Evolutionary conservation across 2,329 filamentous ascomycete species (phyloP).

Genomic region (Curvularia lunata): DNA sequence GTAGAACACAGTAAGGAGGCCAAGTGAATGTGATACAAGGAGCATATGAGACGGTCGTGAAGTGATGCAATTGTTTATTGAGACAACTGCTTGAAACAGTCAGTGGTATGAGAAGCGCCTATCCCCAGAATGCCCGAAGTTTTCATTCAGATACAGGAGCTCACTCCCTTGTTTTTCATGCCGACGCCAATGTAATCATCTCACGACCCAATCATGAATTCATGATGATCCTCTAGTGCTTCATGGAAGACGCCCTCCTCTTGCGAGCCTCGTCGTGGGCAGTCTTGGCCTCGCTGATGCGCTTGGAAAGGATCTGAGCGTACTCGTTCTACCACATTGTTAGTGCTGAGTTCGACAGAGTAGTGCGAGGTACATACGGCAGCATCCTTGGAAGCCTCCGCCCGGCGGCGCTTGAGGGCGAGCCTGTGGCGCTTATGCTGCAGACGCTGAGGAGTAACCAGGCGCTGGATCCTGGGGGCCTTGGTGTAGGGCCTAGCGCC

Average conservation of each 20-base stretch:
- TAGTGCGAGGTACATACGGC: slow-evolving; percentile 69
- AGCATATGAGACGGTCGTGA: slow-evolving; percentile 23
- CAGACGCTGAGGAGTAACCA: slow-evolving; percentile 98
- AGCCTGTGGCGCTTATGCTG: slow-evolving; percentile 99
- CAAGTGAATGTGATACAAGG: background rate
- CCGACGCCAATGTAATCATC: slow-evolving; percentile 48
- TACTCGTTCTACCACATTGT: slow-evolving; percentile 83
- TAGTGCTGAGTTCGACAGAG: slow-evolving; percentile 9
- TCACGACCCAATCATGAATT: slow-evolving; percentile 43
- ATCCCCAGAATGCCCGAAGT: slow-evolving; percentile 43
- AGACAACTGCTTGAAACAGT: slow-evolving; percentile 47
- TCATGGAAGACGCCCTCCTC: slow-evolving; percentile 85
- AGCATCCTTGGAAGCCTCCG: slow-evolving; percentile 98
- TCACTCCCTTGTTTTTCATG: slow-evolving; percentile 43
- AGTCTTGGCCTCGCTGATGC: slow-evolving; percentile 93
- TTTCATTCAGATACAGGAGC: slow-evolving; percentile 42
- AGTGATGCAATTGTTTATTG: slow-evolving; percentile 49
- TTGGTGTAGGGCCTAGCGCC: slow-evolving; percentile 99
- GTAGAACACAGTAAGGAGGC: background rate
- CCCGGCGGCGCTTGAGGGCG: slow-evolving; percentile 96
- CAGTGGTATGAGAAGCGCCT: slow-evolving; percentile 45
- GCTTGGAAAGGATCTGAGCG: slow-evolving; percentile 93
- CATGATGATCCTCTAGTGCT: slow-evolving; percentile 45
- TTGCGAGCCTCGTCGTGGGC: slow-evolving; percentile 94
- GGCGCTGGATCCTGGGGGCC: slow-evolving; percentile 99